phyloP scores from a whole-genome alignment of 176 grass and related monocot species.

The Ensete glaucum region DNA sequence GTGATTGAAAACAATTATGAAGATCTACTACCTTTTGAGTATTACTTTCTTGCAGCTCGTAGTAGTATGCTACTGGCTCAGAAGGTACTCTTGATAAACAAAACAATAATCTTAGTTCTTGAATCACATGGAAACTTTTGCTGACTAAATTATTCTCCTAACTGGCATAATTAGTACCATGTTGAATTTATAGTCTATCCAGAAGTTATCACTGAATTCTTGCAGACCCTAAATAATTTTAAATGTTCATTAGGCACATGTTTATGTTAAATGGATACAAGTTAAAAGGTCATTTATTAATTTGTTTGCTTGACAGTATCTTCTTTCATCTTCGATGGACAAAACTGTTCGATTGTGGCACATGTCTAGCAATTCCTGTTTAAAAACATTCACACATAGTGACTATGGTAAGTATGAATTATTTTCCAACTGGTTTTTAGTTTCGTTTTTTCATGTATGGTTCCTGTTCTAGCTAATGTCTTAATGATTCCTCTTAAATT shows the following conservation, averaged over 20 bases:
- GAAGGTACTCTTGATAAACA: no score
- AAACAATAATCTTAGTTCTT: not conserved
- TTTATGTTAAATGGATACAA: not conserved
- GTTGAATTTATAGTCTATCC: not conserved
- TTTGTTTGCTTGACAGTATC: constrained; percentile 11
- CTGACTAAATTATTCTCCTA: not conserved
- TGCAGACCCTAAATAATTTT: not conserved
- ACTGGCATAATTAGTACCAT: not conserved
- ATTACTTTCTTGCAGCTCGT: no score
- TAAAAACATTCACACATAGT: constrained; percentile 13
- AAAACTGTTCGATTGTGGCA: constrained; percentile 20
- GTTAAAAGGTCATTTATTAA: not conserved
- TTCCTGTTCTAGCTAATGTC: not conserved
- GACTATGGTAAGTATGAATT: constrained; percentile 4
- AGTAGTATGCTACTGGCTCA: no score
- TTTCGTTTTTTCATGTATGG: not conserved
- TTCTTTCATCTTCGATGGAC: constrained; percentile 16
- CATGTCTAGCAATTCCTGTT: not conserved
- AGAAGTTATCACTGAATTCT: not conserved
- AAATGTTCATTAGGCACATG: not conserved
- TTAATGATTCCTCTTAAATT: not conserved
- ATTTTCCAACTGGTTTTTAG: not conserved
- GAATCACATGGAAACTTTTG: not conserved
- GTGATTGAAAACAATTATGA: no score
- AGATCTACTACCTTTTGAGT: no score